These are phyloP conservation scores for Solanum pennellii DNA, from an alignment of 257 asterid genomes.

Conservation along the genomic window DNA sequence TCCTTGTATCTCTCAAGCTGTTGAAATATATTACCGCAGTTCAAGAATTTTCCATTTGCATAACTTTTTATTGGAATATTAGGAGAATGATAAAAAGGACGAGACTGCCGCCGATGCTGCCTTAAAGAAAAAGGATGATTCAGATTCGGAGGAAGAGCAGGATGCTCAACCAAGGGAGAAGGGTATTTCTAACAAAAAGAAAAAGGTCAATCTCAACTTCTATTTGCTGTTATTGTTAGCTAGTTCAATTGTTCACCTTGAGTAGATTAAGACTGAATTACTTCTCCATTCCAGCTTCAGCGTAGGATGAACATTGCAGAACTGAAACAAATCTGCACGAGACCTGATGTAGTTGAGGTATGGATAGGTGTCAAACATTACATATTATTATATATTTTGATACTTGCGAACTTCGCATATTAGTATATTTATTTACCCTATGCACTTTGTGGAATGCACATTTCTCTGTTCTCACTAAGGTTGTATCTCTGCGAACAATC, in stretches of 20 bases:
- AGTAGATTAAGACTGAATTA: conserved; percentile 1
- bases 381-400: not conserved
- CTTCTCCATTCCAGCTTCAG: conserved; percentile 45
- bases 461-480: not conserved
- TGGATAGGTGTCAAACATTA: not conserved
- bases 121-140: conserved; percentile 59
- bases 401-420: not conserved
- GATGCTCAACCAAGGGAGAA: conserved; percentile 65
- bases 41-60: not conserved
- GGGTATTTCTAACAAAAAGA: conserved; percentile 86
- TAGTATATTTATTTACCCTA: not conserved
- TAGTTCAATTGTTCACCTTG: not conserved
- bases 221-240: not conserved
- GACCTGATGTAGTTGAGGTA: conserved; percentile 98
- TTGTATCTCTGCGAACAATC: not conserved
- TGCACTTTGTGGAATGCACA: not conserved
- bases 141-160: conserved; percentile 85
- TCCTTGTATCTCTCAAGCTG: not conserved
- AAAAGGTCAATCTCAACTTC: conserved; percentile 42
- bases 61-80: not conserved
- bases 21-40: not conserved
- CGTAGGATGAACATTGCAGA: conserved; percentile 95
- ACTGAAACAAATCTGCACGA: conserved; percentile 60
- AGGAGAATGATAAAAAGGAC: conserved; percentile 68
- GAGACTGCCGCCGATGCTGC: conserved; percentile 44